Evolutionary conservation across 1,284 basidiomycete species (phyloP).

Genomic region (Tylopilus orsonianus): DNA sequence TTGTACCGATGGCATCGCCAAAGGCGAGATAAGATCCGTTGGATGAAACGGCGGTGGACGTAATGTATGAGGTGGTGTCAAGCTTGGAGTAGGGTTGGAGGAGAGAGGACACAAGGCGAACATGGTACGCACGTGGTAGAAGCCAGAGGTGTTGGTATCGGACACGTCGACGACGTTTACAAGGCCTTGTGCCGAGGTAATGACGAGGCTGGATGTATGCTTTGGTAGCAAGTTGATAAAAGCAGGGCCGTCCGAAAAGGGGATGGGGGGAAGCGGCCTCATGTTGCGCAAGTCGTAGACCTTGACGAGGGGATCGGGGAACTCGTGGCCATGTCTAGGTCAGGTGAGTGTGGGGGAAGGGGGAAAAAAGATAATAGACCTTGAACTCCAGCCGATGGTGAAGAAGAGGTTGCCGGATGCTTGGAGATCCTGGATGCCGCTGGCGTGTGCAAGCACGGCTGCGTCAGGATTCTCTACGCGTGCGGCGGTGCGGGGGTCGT

Average conservation of each 20-base stretch:
- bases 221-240: conserved; percentile 86
- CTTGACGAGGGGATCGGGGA: conserved; percentile 91
- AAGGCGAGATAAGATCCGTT: conserved; percentile 91
- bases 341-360: conserved; percentile 8
- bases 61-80: conserved; percentile 73
- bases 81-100: conserved; percentile 44
- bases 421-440: conserved; percentile 83
- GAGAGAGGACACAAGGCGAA: not conserved
- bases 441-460: conserved; percentile 74
- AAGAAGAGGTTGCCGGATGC: conserved; percentile 75
- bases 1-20: conserved; percentile 83
- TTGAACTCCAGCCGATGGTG: conserved; percentile 84
- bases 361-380: conserved; percentile 44
- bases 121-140: conserved; percentile 63
- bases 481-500: conserved; percentile 77
- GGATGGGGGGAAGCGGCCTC: conserved; percentile 77
- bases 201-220: conserved; percentile 73
- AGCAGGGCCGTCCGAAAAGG: conserved; percentile 86
- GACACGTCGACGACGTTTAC: conserved; percentile 89
- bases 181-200: conserved; percentile 83
- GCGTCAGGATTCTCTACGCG: conserved; percentile 47
- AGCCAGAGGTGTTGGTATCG: conserved; percentile 67
- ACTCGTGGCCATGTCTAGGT: conserved; percentile 79
- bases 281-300: conserved; percentile 88
- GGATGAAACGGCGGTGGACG: conserved; percentile 80